Percentiles rank a stretch among this genome's conserved stretches.
Conservation (phyloP, 2,329 filamentous ascomycete species). For the Epichloe amarillans region DNA sequence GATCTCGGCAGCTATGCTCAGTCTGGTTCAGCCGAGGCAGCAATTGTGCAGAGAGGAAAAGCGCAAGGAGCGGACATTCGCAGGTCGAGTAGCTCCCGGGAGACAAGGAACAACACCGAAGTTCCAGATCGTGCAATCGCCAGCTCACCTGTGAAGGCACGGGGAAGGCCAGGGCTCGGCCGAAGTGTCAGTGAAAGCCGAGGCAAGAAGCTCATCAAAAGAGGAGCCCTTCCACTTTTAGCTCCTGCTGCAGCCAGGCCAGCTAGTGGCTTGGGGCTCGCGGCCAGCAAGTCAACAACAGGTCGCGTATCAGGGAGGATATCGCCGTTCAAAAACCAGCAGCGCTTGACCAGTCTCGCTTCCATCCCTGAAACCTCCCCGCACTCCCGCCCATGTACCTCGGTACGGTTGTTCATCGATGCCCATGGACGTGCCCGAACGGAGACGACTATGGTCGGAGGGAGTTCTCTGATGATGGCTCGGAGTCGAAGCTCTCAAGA, state of each 20-base stretch:
- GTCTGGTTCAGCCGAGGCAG: slow-evolving; percentile 15
- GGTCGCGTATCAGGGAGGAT: slow-evolving; percentile 31
- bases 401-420: slow-evolving; percentile 51
- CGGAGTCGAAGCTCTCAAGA: slow-evolving; percentile 18
- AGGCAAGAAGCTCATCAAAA: slow-evolving; percentile 27
- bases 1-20: slow-evolving; percentile 19
- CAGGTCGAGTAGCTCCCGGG: slow-evolving; percentile 32
- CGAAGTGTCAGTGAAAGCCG: slow-evolving; percentile 42
- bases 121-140: slow-evolving; percentile 26
- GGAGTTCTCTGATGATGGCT: slow-evolving; percentile 14
- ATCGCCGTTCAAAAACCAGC: slow-evolving; percentile 39
- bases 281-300: slow-evolving; percentile 22
- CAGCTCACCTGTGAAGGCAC: slow-evolving; percentile 39
- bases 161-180: slow-evolving; percentile 34
- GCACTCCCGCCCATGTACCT: slow-evolving; percentile 33
- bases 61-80: slow-evolving; percentile 20
- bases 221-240: slow-evolving; percentile 31
- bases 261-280: slow-evolving; percentile 17
- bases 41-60: slow-evolving; percentile 14
- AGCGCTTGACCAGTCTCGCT: slow-evolving; percentile 36
- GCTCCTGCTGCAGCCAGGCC: slow-evolving; percentile 29
- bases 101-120: slow-evolving; percentile 26
- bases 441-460: slow-evolving; percentile 33
- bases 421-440: slow-evolving; percentile 45
- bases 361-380: slow-evolving; percentile 43